phyloP scores from a whole-genome alignment of 2,329 filamentous ascomycete genomes.

The Orbilia blumenaviensis region DNA sequence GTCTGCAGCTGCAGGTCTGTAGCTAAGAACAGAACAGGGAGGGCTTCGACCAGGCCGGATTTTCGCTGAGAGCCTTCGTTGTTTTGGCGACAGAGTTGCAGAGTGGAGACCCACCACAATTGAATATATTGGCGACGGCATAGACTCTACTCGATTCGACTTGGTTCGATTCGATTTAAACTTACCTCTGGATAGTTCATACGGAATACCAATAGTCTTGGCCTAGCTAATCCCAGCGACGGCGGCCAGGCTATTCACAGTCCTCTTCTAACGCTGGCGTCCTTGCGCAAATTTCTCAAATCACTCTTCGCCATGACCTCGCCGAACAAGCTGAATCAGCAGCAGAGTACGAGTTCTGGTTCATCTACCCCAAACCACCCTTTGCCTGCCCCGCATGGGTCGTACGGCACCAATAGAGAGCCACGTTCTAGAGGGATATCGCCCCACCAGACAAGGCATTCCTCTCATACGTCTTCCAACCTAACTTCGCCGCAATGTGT shows the following conservation, averaged over 20 bases:
- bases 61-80: background rate
- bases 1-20: background rate
- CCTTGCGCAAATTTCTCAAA: constrained; percentile 32
- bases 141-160: background rate
- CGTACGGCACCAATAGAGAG: constrained; percentile 4
- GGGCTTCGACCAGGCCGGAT: background rate
- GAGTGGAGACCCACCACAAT: background rate
- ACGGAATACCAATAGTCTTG: background rate
- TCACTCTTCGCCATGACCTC: constrained; percentile 49
- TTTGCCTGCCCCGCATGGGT: constrained; percentile 23
- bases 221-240: background rate
- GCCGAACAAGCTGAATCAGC: constrained; percentile 8
- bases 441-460: constrained; percentile 38
- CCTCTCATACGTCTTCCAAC: constrained; percentile 10
- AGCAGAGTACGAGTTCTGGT: constrained; percentile 7
- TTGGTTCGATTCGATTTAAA: background rate
- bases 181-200: background rate
- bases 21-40: background rate
- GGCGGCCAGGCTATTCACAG: constrained; percentile 14
- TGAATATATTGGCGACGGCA: constrained; percentile 1
- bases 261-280: constrained; percentile 43
- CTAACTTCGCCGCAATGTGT: constrained; percentile 30
- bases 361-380: constrained; percentile 20
- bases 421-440: constrained; percentile 27
- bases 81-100: background rate